phyloP scores from a whole-genome alignment of 257 asterid genomes.

The Lithospermum erythrorhizon region DNA sequence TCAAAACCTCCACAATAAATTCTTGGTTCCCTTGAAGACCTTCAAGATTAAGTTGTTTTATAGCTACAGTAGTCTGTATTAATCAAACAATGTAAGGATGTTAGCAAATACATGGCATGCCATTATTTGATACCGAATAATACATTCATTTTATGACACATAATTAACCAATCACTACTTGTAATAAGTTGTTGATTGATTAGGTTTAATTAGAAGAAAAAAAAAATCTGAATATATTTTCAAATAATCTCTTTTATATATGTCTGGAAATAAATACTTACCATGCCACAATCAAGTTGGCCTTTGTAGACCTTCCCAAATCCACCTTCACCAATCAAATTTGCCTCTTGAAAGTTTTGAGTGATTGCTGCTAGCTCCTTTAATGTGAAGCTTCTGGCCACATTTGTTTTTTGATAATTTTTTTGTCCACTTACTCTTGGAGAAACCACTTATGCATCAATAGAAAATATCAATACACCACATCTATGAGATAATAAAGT shows the following conservation, averaged over 20 bases:
- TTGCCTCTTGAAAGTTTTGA: slow-evolving; percentile 54
- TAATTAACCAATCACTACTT: too few species aligned
- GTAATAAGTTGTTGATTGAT: too few species aligned
- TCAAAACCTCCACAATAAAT: slow-evolving; percentile 79
- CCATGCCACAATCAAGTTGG: slow-evolving; percentile 56
- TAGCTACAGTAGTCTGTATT: slow-evolving; percentile 56
- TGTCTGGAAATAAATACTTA: slow-evolving; percentile 13
- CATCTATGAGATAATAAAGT: slow-evolving; percentile 8
- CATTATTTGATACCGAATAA: too few species aligned
- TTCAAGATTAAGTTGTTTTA: slow-evolving; percentile 74
- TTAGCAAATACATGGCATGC: background rate
- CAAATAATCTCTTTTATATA: background rate
- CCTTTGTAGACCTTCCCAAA: slow-evolving; percentile 77
- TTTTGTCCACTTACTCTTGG: slow-evolving; percentile 25
- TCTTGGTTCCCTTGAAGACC: slow-evolving; percentile 92
- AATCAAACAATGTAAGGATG: slow-evolving; percentile 1
- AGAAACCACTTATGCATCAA: slow-evolving; percentile 27
- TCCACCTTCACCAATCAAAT: slow-evolving; percentile 86
- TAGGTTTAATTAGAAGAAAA: too few species aligned
- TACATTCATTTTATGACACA: too few species aligned
- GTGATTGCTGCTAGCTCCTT: slow-evolving; percentile 72
- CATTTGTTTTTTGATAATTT: slow-evolving; percentile 25
- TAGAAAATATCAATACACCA: slow-evolving; percentile 10
- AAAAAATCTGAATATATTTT: too few species aligned
- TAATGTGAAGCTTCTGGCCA: slow-evolving; percentile 64